Conservation (phyloP, 805 yeast genomes). For the Teunomyces kruisii region DNA sequence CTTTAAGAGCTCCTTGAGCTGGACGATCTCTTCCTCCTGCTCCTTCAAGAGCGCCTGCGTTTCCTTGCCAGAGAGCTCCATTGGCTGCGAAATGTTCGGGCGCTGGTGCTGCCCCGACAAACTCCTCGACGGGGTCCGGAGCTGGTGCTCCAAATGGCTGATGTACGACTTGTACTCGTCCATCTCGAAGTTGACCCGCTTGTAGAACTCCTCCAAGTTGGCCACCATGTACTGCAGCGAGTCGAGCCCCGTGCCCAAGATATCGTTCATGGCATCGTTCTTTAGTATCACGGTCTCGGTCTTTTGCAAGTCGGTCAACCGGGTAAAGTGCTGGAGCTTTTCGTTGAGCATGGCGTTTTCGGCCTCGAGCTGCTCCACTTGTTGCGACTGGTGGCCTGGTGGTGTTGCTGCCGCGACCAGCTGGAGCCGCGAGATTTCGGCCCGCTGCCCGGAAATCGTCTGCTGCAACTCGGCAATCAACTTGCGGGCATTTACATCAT, state of each 20-base stretch:
- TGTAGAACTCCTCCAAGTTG: conserved; percentile 49
- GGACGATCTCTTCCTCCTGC: conserved; percentile 63
- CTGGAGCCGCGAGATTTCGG: conserved; percentile 44
- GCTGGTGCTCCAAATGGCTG: conserved; percentile 55
- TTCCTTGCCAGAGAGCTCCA: conserved; percentile 12
- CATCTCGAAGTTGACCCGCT: conserved; percentile 48
- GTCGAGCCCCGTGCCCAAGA: conserved; percentile 47
- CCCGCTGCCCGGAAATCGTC: conserved; percentile 61
- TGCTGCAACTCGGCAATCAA: conserved; percentile 55
- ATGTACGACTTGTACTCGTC: conserved; percentile 63
- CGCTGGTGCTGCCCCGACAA: conserved; percentile 8
- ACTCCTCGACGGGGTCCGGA: no score
- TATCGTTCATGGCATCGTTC: conserved; percentile 58
- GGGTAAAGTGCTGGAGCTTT: conserved; percentile 64
- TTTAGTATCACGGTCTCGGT: conserved; percentile 57
- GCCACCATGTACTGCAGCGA: conserved; percentile 44
- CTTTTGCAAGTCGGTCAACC: conserved; percentile 60
- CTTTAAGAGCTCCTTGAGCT: conserved; percentile 57
- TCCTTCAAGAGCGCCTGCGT: conserved; percentile 46
- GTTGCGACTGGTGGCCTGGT: conserved; percentile 1
- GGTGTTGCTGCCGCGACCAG: no score
- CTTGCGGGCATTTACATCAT: conserved; percentile 38
- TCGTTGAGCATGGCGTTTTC: conserved; percentile 68
- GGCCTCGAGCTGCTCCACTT: conserved; percentile 40
- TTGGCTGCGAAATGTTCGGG: conserved; percentile 6